Conservation (phyloP, 2,329 filamentous ascomycete genomes). For the Blumeria graminis region DNA sequence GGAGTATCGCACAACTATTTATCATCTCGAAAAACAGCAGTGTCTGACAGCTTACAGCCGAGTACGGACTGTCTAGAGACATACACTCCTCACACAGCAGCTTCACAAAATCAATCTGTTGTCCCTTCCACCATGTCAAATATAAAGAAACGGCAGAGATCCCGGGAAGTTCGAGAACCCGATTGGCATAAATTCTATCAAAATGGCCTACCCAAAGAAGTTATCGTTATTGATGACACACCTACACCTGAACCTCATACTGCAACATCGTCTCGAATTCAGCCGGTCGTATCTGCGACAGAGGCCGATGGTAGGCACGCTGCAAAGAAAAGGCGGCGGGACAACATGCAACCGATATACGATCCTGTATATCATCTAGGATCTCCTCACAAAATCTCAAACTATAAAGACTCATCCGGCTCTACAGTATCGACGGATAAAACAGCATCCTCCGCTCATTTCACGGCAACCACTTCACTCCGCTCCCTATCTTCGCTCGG, state of each 20-base stretch:
- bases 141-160: slow-evolving; percentile 17
- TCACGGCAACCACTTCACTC: slow-evolving; percentile 72
- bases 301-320: slow-evolving; percentile 32
- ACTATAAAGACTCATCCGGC: slow-evolving; percentile 39
- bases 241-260: slow-evolving; percentile 23
- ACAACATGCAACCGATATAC: slow-evolving; percentile 28
- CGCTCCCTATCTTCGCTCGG: slow-evolving; percentile 39
- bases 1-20: slow-evolving; percentile 13
- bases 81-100: slow-evolving; percentile 14
- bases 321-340: slow-evolving; percentile 41
- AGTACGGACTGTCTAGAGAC: slow-evolving; percentile 8
- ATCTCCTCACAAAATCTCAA: slow-evolving; percentile 46
- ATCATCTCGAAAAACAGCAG: slow-evolving; percentile 14
- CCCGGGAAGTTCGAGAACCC: slow-evolving; percentile 27
- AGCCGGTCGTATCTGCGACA: slow-evolving; percentile 10
- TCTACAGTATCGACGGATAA: slow-evolving; percentile 63
- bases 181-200: slow-evolving; percentile 67
- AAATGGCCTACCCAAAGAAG: slow-evolving; percentile 61
- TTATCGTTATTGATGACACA: slow-evolving; percentile 59
- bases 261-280: slow-evolving; percentile 18
- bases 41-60: slow-evolving; percentile 10
- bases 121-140: slow-evolving; percentile 12
- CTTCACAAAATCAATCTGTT: slow-evolving; percentile 16
- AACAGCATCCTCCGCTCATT: slow-evolving; percentile 57
- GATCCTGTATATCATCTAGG: slow-evolving; percentile 48